Evolutionary conservation across 495 filamentous ascomycete genomes (phyloP).

Genomic region (Penicillium nucicola): DNA sequence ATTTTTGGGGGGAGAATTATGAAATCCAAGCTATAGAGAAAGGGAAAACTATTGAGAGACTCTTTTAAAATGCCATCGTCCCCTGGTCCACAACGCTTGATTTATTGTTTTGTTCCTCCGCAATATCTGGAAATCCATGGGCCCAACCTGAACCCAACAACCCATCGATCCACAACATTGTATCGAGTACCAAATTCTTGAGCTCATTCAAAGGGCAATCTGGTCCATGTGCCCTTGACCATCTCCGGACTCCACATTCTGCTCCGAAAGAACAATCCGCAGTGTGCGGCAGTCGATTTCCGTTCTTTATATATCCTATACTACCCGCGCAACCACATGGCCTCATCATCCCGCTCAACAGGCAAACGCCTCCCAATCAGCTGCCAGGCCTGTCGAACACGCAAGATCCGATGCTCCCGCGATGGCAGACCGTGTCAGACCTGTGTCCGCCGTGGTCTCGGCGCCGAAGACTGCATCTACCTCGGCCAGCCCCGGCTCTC

Average conservation of each 20-base stretch:
- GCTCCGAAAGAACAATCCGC: background rate
- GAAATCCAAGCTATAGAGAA: background rate
- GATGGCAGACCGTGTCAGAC: constrained; percentile 42
- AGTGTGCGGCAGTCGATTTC: background rate
- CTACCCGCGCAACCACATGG: constrained; percentile 9
- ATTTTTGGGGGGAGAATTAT: background rate
- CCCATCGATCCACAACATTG: constrained; percentile 2
- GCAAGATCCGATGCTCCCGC: constrained; percentile 41
- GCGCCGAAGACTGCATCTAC: constrained; percentile 42
- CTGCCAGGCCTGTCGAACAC: constrained; percentile 39
- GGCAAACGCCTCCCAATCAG: constrained; percentile 42
- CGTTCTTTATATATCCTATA: background rate
- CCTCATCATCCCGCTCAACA: constrained; percentile 25
- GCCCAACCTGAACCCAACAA: background rate
- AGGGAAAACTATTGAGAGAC: background rate
- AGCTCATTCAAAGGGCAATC: background rate
- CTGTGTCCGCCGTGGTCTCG: constrained; percentile 37
- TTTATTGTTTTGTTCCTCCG: background rate
- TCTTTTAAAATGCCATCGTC: background rate
- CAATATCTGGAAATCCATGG: background rate
- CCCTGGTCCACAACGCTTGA: background rate
- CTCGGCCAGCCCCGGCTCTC: constrained; percentile 39
- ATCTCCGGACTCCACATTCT: background rate
- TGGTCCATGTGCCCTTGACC: background rate
- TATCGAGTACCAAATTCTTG: background rate